These are phyloP conservation scores for Apocynum venetum DNA, from an alignment of 257 asterid species.

Conservation along the genomic window DNA sequence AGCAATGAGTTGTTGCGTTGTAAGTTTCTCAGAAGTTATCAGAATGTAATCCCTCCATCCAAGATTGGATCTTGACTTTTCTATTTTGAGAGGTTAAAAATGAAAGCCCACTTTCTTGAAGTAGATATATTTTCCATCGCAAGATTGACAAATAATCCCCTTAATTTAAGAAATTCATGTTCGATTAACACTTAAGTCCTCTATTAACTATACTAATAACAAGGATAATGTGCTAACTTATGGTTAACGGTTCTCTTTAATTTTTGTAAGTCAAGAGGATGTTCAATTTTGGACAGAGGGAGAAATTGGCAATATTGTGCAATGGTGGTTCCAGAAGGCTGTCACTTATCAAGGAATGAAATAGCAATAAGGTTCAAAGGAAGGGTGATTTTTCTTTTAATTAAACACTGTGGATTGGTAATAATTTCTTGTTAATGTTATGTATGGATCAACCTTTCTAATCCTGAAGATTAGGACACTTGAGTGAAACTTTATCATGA, in stretches of 20 bases:
- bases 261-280: not conserved
- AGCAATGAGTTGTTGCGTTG: too few species aligned
- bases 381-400: not conserved
- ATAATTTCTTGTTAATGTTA: not conserved
- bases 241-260: not conserved
- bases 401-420: not conserved
- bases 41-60: not conserved
- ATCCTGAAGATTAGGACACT: not conserved
- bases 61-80: not conserved
- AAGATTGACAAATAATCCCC: not conserved
- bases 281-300: not conserved
- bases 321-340: not conserved
- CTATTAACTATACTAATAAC: too few species aligned
- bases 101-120: not conserved
- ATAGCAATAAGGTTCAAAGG: not conserved
- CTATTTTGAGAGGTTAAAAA: not conserved
- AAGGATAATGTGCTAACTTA: not conserved
- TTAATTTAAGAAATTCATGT: not conserved
- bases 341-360: not conserved
- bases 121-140: not conserved
- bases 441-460: not conserved
- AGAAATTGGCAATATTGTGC: not conserved
- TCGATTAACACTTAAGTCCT: not conserved
- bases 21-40: not conserved
- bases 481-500: not conserved